Percentiles rank a stretch among this genome's conserved stretches.
phyloP scores from a whole-genome alignment of 768 basidiomycete species.

The Amyloporia xantha region DNA sequence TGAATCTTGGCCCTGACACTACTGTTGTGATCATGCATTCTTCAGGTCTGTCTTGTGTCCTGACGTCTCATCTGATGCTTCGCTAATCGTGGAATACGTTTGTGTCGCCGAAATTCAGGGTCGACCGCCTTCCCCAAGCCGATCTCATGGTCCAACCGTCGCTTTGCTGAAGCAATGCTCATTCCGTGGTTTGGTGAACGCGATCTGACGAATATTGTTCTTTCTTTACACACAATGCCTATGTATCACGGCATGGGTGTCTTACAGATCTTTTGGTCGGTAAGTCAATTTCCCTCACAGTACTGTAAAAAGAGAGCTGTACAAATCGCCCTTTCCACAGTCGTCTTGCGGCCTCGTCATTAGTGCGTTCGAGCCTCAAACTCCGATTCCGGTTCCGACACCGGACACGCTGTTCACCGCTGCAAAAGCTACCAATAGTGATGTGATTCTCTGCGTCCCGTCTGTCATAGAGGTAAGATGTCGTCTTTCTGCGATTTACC shows the following conservation, averaged over 20 bases:
- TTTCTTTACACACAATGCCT: neutral
- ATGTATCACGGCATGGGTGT: slow-evolving; percentile 11
- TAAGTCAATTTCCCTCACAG: neutral
- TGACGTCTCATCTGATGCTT: neutral
- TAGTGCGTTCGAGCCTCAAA: slow-evolving; percentile 17
- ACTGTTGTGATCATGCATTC: slow-evolving; percentile 12
- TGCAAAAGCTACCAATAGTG: slow-evolving; percentile 6
- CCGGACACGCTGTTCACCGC: slow-evolving; percentile 9
- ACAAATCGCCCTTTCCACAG: slow-evolving; percentile 5
- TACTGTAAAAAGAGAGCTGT: neutral
- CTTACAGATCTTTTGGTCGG: neutral
- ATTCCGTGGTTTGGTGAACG: neutral
- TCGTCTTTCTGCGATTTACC: too few species aligned
- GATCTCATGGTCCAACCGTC: slow-evolving; percentile 10
- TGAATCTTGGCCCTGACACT: slow-evolving; percentile 5
- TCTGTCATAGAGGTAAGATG: slow-evolving; percentile 12
- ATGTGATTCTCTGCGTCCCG: slow-evolving; percentile 11
- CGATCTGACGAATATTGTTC: slow-evolving; percentile 5
- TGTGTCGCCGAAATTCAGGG: too few species aligned
- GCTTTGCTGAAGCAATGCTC: slow-evolving; percentile 13
- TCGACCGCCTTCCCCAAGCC: slow-evolving; percentile 18
- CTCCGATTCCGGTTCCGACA: slow-evolving; percentile 17
- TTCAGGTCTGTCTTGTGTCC: slow-evolving; percentile 10
- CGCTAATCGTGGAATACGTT: too few species aligned
- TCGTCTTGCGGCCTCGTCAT: slow-evolving; percentile 12